Conservation (phyloP, 2,329 filamentous ascomycete genomes). For the Remersonia thermophila region DNA sequence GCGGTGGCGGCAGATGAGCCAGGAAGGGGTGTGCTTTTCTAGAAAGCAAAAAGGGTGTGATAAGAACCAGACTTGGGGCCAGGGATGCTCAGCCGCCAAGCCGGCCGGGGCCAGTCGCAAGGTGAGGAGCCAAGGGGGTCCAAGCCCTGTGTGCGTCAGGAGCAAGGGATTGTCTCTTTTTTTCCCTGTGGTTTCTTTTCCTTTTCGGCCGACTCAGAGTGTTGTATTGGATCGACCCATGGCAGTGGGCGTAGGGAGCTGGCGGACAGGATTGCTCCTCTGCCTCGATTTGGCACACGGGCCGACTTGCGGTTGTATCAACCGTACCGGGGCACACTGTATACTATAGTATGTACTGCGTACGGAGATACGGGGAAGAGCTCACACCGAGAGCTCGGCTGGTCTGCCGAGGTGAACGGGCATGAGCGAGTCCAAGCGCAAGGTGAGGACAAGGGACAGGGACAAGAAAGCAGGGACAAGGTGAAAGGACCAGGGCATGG, state of each 20-base stretch:
- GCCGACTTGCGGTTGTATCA: constrained; percentile 9
- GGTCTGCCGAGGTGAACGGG: background rate
- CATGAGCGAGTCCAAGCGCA: background rate
- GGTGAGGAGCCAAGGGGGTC: constrained; percentile 10
- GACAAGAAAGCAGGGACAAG: background rate
- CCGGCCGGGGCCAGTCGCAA: constrained; percentile 10
- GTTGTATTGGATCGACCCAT: constrained; percentile 22
- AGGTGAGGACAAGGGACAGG: too few relatives aligned
- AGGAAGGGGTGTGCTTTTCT: constrained; percentile 13
- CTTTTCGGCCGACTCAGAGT: constrained; percentile 3
- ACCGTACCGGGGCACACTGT: too few relatives aligned
- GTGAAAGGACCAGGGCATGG: background rate
- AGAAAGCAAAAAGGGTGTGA: constrained; percentile 7
- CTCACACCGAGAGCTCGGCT: background rate
- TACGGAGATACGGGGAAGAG: constrained; percentile 1
- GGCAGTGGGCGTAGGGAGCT: constrained; percentile 22
- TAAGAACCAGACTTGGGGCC: constrained; percentile 2
- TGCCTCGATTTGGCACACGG: background rate
- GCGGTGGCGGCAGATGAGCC: constrained; percentile 7
- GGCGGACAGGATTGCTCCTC: too few relatives aligned
- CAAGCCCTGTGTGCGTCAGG: constrained; percentile 10
- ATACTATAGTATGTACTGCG: background rate
- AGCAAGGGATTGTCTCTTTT: constrained; percentile 5
- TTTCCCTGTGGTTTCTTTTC: too few relatives aligned
- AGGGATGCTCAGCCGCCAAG: constrained; percentile 8